Conservation (phyloP, 139 green algal species). For the Chlorella vulgaris region DNA sequence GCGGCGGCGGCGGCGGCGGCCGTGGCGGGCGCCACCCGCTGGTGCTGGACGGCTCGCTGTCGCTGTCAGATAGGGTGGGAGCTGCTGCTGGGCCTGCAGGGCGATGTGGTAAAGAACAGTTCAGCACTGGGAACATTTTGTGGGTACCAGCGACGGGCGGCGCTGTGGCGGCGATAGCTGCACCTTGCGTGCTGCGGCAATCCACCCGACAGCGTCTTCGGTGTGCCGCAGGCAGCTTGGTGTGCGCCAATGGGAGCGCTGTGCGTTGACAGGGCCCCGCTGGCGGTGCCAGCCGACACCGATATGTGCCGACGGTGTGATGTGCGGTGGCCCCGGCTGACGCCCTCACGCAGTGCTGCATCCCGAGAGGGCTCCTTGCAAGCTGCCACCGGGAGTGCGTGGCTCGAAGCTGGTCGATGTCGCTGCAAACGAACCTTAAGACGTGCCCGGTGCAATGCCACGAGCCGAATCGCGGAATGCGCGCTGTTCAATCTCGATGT, state of each 20-base stretch:
- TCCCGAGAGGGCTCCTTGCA: too few relatives aligned
- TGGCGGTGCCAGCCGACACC: background rate
- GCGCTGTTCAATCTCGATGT: too few relatives aligned
- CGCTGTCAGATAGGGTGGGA: slow-evolving; percentile 5
- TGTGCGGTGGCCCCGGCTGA: background rate
- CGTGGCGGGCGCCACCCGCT: background rate
- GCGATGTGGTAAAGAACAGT: background rate
- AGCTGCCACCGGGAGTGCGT: too few relatives aligned
- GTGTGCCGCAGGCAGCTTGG: too few relatives aligned
- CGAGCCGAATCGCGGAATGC: too few relatives aligned
- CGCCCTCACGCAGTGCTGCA: background rate
- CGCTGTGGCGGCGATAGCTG: background rate
- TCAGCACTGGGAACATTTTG: too few relatives aligned
- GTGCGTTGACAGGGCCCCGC: background rate
- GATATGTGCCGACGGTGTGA: too few relatives aligned
- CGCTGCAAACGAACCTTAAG: background rate
- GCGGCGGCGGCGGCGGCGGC: background rate
- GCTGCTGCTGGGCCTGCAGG: slow-evolving; percentile 10
- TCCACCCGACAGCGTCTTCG: background rate
- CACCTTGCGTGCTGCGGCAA: slow-evolving; percentile 4
- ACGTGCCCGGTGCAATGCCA: too few relatives aligned
- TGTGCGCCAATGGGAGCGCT: background rate
- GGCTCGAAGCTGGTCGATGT: background rate
- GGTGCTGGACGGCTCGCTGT: background rate
- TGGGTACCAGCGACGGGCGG: background rate